phyloP scores from a whole-genome alignment of 2,329 filamentous ascomycete species.

The Talaromyces sp. region DNA sequence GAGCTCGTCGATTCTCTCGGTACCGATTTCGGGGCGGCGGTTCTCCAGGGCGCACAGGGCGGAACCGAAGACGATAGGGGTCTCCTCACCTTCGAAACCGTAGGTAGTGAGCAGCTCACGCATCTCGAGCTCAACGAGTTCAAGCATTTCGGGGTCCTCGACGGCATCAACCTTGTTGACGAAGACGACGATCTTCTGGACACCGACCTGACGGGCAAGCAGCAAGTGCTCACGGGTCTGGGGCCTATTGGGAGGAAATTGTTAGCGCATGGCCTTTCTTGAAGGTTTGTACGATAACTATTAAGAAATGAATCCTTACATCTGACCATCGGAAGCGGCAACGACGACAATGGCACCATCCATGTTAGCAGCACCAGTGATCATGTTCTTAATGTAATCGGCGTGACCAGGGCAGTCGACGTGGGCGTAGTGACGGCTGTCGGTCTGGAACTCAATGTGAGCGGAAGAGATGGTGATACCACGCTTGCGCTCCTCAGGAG shows the following conservation, averaged over 20 bases:
- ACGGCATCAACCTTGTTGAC: conserved; percentile 99
- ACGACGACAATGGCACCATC: conserved; percentile 98
- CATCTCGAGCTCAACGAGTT: conserved; percentile 99
- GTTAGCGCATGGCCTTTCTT: conserved; percentile 10
- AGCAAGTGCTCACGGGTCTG: conserved; percentile 98
- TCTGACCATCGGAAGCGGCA: conserved; percentile 96
- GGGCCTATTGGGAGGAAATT: conserved; percentile 57
- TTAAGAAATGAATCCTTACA: conserved; percentile 55
- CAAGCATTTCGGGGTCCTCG: conserved; percentile 98
- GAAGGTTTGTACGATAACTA: neutral
- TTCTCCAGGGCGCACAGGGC: conserved; percentile 91
- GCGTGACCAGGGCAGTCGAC: conserved; percentile 99
- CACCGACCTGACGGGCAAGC: conserved; percentile 95
- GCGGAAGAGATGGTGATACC: conserved; percentile 99
- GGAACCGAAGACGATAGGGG: conserved; percentile 95
- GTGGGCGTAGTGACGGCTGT: conserved; percentile 95
- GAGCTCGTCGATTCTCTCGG: conserved; percentile 86
- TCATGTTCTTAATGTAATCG: conserved; percentile 99
- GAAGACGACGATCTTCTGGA: conserved; percentile 97
- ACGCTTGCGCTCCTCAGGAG: conserved; percentile 98
- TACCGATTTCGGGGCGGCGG: conserved; percentile 83
- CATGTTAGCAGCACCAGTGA: conserved; percentile 99
- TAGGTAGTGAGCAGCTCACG: conserved; percentile 90
- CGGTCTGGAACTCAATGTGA: conserved; percentile 97
- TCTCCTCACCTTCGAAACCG: conserved; percentile 97